Evolutionary conservation across 129 eudicot genomes (phyloP).

Genomic region (Tanacetum coccineum): DNA sequence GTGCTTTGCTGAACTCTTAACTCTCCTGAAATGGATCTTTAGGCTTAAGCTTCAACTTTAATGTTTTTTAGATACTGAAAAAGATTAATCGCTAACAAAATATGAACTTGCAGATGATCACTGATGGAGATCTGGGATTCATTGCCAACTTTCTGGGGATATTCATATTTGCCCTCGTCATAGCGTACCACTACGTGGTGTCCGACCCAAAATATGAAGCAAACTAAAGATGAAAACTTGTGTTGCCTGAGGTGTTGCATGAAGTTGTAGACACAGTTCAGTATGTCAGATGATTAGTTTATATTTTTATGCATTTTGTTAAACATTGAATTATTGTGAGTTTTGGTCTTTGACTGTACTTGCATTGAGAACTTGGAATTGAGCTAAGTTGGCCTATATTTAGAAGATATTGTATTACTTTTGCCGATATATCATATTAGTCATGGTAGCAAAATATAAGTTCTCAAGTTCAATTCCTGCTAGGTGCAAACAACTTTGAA

Average conservation of each 20-base stretch:
- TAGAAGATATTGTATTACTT: no score
- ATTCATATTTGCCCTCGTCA: constrained; percentile 43
- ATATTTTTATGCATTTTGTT: background rate
- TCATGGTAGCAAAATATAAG: no score
- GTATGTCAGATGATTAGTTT: background rate
- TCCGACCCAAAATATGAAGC: constrained; percentile 68
- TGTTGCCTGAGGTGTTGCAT: background rate
- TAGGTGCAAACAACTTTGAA: no score
- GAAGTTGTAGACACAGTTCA: constrained; percentile 14
- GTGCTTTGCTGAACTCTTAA: background rate
- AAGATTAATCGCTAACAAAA: background rate
- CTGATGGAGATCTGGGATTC: constrained; percentile 66
- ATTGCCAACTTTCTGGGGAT: constrained; percentile 67
- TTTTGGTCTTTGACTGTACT: background rate
- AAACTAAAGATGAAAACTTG: constrained; percentile 19
- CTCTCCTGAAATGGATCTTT: background rate
- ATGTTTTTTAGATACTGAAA: background rate
- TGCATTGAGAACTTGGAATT: no score
- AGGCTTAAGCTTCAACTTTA: background rate
- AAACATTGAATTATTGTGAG: background rate
- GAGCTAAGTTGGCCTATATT: background rate
- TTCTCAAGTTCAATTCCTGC: no score
- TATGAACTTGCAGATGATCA: constrained; percentile 54
- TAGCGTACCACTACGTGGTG: constrained; percentile 64
- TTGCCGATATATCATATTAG: no score